These are phyloP conservation scores for Aegilops tauschii DNA, from an alignment of 176 grass and related monocot species.

Conservation along the genomic window DNA sequence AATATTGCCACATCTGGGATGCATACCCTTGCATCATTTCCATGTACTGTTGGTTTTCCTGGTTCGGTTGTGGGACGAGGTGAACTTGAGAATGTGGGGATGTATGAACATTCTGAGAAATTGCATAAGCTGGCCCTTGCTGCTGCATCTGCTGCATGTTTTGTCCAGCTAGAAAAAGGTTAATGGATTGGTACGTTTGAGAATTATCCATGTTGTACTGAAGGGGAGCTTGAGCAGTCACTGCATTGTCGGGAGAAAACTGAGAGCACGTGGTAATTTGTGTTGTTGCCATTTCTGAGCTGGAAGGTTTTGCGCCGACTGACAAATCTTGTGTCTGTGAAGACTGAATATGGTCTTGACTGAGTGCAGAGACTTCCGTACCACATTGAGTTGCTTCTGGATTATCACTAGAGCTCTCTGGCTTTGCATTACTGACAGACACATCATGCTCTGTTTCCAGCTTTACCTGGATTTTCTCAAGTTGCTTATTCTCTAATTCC, in stretches of 20 bases:
- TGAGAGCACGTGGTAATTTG: conserved; percentile 30
- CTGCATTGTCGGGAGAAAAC: conserved; percentile 2
- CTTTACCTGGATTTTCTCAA: conserved; percentile 30
- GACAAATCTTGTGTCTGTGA: conserved; percentile 32
- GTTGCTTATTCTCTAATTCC: conserved; percentile 34
- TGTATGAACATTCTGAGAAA: conserved; percentile 46
- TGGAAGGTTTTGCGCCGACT: conserved; percentile 29
- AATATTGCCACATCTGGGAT: conserved; percentile 86
- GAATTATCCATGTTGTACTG: conserved; percentile 45
- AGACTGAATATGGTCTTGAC: conserved; percentile 33
- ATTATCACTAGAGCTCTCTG: conserved; percentile 31
- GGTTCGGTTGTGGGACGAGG: conserved; percentile 30
- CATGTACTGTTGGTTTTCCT: conserved; percentile 47
- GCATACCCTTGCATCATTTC: conserved; percentile 58
- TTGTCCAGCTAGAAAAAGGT: conserved; percentile 44
- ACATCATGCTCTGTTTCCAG: conserved; percentile 37
- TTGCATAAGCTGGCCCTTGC: conserved; percentile 38
- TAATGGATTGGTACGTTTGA: conserved; percentile 50
- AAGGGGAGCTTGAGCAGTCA: conserved; percentile 42
- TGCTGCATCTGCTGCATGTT: conserved; percentile 38
- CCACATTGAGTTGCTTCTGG: conserved; percentile 19
- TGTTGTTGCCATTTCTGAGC: conserved; percentile 26
- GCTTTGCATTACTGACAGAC: conserved; percentile 36
- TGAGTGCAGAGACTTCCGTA: conserved; percentile 21
- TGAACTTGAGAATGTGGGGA: conserved; percentile 44